Evolutionary conservation across 805 yeast genomes (phyloP).

Genomic region (Diddensiella transvaalensis): DNA sequence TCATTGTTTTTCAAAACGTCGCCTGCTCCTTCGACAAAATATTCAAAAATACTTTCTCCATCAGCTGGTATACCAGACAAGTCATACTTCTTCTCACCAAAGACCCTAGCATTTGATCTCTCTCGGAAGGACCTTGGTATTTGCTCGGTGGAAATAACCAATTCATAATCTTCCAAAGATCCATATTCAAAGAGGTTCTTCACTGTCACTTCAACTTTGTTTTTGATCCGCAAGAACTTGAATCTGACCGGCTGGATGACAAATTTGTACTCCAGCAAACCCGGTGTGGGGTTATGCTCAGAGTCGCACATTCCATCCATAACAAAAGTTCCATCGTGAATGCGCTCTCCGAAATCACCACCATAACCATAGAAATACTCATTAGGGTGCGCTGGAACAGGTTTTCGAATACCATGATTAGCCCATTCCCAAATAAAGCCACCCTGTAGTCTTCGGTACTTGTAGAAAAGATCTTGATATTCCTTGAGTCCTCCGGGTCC

Average conservation of each 20-base stretch:
- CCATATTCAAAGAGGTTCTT: slow-evolving; percentile 14
- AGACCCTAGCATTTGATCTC: not conserved
- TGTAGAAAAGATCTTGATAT: slow-evolving; percentile 34
- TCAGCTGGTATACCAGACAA: not conserved
- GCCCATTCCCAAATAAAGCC: slow-evolving; percentile 43
- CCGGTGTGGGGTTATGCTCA: slow-evolving; percentile 36
- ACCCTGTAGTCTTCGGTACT: slow-evolving; percentile 33
- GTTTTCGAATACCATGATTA: slow-evolving; percentile 34
- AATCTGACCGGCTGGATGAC: slow-evolving; percentile 34
- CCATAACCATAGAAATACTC: slow-evolving; percentile 32
- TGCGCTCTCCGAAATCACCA: slow-evolving; percentile 38
- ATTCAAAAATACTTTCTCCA: not conserved
- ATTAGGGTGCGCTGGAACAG: slow-evolving; percentile 14
- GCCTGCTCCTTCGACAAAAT: not conserved
- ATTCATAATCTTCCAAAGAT: slow-evolving; percentile 6
- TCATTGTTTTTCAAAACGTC: slow-evolving; percentile 2
- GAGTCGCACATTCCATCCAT: slow-evolving; percentile 38
- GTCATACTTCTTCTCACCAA: slow-evolving; percentile 2
- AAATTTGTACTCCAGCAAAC: slow-evolving; percentile 33
- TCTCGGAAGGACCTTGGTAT: not conserved
- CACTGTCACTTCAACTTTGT: slow-evolving; percentile 6
- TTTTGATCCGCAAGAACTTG: slow-evolving; percentile 5
- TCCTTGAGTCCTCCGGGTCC: slow-evolving; percentile 37
- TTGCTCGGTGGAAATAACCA: slow-evolving; percentile 4
- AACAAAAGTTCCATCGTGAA: slow-evolving; percentile 38